Conservation (phyloP, 1,284 basidiomycete genomes). For the Rhodotorula sp. region DNA sequence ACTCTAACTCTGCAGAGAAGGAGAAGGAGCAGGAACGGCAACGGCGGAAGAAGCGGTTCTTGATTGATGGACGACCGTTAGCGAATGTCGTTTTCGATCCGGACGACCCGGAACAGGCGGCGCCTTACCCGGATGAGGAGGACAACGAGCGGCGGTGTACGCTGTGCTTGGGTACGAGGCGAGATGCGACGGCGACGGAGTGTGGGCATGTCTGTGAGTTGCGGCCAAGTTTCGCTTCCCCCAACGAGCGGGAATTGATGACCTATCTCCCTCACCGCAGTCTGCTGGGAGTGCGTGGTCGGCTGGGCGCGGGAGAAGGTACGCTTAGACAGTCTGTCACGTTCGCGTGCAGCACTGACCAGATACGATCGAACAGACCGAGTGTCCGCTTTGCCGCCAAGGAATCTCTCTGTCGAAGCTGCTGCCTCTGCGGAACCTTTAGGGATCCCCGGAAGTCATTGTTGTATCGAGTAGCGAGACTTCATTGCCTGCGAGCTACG, state of each 20-base stretch:
- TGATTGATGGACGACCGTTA: conserved; percentile 42
- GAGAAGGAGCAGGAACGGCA: background rate
- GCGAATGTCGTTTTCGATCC: conserved; percentile 41
- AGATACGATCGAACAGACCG: conserved; percentile 25
- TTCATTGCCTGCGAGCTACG: background rate
- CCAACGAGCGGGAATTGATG: background rate
- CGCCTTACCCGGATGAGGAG: conserved; percentile 40
- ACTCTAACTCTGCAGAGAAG: background rate
- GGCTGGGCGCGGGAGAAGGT: conserved; percentile 51
- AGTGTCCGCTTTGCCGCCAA: conserved; percentile 48
- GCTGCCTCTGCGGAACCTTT: conserved; percentile 45
- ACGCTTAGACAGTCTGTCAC: background rate
- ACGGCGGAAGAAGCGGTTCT: conserved; percentile 26
- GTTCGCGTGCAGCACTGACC: too few species aligned
- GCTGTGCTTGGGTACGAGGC: conserved; percentile 48
- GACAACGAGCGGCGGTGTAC: conserved; percentile 47
- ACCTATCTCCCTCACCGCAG: conserved; percentile 10
- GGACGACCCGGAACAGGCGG: conserved; percentile 40
- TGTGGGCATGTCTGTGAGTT: conserved; percentile 50
- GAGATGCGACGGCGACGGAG: conserved; percentile 48
- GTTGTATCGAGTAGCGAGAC: background rate
- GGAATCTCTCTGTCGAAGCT: conserved; percentile 42
- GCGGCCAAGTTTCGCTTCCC: too few species aligned
- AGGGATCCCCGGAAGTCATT: background rate
- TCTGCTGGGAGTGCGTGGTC: conserved; percentile 50